Conservation (phyloP, 1,284 basidiomycete species). For the Austroboletus sp. region DNA sequence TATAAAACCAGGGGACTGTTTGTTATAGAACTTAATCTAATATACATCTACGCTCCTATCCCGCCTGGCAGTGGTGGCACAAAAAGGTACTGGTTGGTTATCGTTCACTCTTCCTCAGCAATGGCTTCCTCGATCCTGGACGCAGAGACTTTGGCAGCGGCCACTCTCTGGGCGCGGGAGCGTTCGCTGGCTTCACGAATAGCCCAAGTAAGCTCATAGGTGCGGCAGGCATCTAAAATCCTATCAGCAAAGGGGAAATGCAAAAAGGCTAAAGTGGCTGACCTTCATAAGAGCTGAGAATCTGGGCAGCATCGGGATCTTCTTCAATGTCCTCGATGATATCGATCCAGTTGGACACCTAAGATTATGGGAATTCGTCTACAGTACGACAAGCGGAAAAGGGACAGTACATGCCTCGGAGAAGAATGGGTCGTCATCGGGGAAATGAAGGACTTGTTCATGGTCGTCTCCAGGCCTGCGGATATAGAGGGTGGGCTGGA, state of each 20-base stretch:
- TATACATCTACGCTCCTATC: constrained; percentile 3
- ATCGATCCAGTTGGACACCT: constrained; percentile 78
- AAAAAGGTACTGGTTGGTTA: background rate
- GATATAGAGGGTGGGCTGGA: constrained; percentile 76
- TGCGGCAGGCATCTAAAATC: constrained; percentile 69
- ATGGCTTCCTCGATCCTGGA: constrained; percentile 22
- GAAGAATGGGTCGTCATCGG: constrained; percentile 88
- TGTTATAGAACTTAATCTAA: background rate
- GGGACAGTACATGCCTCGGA: constrained; percentile 47
- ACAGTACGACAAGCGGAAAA: background rate
- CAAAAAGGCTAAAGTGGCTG: constrained; percentile 13
- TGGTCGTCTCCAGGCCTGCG: constrained; percentile 81
- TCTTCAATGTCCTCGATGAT: constrained; percentile 74
- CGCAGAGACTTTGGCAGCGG: constrained; percentile 13
- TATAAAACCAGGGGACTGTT: background rate
- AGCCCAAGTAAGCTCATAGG: constrained; percentile 85
- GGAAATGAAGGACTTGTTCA: constrained; percentile 70
- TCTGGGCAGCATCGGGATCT: constrained; percentile 60
- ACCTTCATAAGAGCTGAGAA: constrained; percentile 74
- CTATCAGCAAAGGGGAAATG: constrained; percentile 8
- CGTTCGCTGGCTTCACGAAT: constrained; percentile 73
- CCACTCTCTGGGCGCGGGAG: constrained; percentile 37
- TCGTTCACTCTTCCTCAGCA: constrained; percentile 25
- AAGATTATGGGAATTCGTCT: background rate
- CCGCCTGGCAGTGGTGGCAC: background rate